These are phyloP conservation scores for Ascochyta rabiei DNA, from an alignment of 2,329 filamentous ascomycete genomes.

Conservation along the genomic window DNA sequence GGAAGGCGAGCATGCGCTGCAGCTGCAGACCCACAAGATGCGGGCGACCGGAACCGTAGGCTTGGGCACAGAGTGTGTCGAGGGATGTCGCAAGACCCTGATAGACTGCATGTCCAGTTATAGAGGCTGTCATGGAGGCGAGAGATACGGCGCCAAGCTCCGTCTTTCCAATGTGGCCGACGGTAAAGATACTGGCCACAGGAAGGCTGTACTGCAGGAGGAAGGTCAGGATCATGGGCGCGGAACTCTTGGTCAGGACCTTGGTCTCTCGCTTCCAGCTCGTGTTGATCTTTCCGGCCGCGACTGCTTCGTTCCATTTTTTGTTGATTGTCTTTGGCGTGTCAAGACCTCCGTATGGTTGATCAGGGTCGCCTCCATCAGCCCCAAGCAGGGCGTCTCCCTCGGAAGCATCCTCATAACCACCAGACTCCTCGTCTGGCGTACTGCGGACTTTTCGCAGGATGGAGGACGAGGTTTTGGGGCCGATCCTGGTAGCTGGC, in stretches of 20 bases:
- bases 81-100: conserved; percentile 81
- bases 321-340: conserved; percentile 54
- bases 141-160: conserved; percentile 57
- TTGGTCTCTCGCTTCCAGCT: conserved; percentile 91
- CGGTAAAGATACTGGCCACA: conserved; percentile 56
- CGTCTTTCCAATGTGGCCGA: conserved; percentile 56
- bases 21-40: conserved; percentile 85
- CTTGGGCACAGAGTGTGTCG: conserved; percentile 91
- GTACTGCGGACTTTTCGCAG: conserved; percentile 39
- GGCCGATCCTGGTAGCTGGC: conserved; percentile 31
- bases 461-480: conserved; percentile 37
- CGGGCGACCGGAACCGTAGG: conserved; percentile 89
- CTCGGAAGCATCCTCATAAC: conserved; percentile 45
- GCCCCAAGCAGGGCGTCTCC: conserved; percentile 55
- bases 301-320: conserved; percentile 72
- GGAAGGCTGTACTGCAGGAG: conserved; percentile 57
- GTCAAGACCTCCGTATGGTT: conserved; percentile 55
- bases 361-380: conserved; percentile 41
- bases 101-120: conserved; percentile 56
- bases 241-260: conserved; percentile 66
- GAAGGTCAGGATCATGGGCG: conserved; percentile 55
- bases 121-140: conserved; percentile 57
- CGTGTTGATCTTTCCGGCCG: conserved; percentile 79
- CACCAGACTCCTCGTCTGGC: conserved; percentile 40
- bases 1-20: conserved; percentile 80